These are phyloP conservation scores for Aspergillus udagawae DNA, from an alignment of 2,329 filamentous ascomycete genomes.

Conservation along the genomic window DNA sequence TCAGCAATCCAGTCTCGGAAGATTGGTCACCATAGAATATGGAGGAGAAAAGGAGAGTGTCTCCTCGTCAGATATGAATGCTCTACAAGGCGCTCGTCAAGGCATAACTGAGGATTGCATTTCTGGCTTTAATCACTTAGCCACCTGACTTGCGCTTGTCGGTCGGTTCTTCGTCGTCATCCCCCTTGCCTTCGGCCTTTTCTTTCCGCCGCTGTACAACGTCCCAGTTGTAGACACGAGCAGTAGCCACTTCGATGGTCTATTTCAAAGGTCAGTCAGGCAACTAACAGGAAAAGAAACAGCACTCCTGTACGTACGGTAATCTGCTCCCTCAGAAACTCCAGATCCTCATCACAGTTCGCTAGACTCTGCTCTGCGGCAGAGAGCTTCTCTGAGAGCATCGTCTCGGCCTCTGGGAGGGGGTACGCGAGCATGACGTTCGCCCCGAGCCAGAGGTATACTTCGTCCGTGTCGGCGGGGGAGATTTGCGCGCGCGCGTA, in stretches of 20 bases:
- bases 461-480: slow-evolving; percentile 69
- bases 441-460: slow-evolving; percentile 96
- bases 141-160: slow-evolving; percentile 23
- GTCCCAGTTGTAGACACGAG: slow-evolving; percentile 99
- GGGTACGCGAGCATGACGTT: slow-evolving; percentile 98
- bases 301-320: slow-evolving; percentile 59
- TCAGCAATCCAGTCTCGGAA: background rate
- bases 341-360: slow-evolving; percentile 95
- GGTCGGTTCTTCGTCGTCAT: slow-evolving; percentile 44
- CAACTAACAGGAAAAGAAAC: background rate
- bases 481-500: slow-evolving; percentile 83
- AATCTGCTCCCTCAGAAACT: slow-evolving; percentile 93
- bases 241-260: slow-evolving; percentile 95
- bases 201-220: slow-evolving; percentile 94
- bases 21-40: background rate
- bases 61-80: background rate
- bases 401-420: slow-evolving; percentile 75
- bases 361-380: slow-evolving; percentile 73
- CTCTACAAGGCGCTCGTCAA: background rate
- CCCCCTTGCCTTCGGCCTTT: slow-evolving; percentile 54
- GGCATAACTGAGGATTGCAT: background rate
- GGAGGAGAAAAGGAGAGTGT: background rate
- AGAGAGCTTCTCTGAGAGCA: slow-evolving; percentile 71
- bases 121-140: background rate
- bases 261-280: slow-evolving; percentile 33